Evolutionary conservation across 2,329 filamentous ascomycete species (phyloP).

Genomic region (Monosporascus sp.): DNA sequence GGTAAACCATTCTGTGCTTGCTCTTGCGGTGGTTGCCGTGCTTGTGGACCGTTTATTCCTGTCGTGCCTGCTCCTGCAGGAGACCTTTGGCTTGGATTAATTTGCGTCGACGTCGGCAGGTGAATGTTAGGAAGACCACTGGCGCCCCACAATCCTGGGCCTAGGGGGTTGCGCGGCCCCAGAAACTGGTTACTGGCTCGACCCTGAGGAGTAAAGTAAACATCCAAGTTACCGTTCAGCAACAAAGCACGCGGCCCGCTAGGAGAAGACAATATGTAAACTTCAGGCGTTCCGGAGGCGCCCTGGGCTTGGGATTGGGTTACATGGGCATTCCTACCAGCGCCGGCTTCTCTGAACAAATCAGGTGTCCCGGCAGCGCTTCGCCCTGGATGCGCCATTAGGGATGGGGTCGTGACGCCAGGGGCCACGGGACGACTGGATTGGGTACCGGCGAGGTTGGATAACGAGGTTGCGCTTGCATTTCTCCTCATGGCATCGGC

Average conservation of each 20-base stretch:
- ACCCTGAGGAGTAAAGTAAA: slow-evolving; percentile 44
- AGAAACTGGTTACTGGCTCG: slow-evolving; percentile 8
- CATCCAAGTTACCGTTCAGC: slow-evolving; percentile 44
- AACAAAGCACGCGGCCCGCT: slow-evolving; percentile 53
- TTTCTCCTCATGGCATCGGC: slow-evolving; percentile 47
- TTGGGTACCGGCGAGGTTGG: slow-evolving; percentile 27
- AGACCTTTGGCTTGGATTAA: slow-evolving; percentile 7
- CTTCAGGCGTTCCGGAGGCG: slow-evolving; percentile 35
- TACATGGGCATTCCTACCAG: slow-evolving; percentile 20
- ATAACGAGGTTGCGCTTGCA: slow-evolving; percentile 39
- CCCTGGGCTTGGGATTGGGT: slow-evolving; percentile 12
- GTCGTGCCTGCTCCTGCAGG: slow-evolving; percentile 3
- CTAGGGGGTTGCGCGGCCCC: slow-evolving; percentile 7
- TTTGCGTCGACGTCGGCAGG: slow-evolving; percentile 10
- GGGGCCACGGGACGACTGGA: slow-evolving; percentile 32
- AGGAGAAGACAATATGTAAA: slow-evolving; percentile 58
- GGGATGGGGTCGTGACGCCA: slow-evolving; percentile 36
- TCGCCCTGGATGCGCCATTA: slow-evolving; percentile 33
- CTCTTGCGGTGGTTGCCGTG: slow-evolving; percentile 20
- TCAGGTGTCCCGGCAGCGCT: slow-evolving; percentile 47
- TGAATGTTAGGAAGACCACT: slow-evolving; percentile 4
- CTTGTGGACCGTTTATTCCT: slow-evolving; percentile 17
- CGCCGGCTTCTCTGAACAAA: slow-evolving; percentile 27
- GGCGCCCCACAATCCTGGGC: neutral
- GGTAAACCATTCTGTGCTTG: slow-evolving; percentile 22